Conservation (phyloP, 106 monocot genomes). For the Alisma plantagoaquatica region DNA sequence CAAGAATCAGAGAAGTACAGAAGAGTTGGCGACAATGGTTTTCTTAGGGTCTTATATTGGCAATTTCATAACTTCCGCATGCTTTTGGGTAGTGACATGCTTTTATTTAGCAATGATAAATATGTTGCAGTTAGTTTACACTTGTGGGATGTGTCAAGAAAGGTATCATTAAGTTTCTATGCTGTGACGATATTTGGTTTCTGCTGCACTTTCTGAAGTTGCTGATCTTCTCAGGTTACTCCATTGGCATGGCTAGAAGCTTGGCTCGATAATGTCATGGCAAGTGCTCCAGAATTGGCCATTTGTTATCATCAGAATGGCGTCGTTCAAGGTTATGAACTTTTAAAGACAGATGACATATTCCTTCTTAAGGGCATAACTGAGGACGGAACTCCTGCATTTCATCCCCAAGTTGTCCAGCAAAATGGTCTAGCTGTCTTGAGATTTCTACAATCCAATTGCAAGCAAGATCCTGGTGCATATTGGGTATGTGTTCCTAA, state of each 20-base stretch:
- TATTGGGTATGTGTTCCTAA: slow-evolving; percentile 87
- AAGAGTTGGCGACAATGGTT: slow-evolving; percentile 58
- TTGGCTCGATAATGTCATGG: slow-evolving; percentile 99
- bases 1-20: slow-evolving; percentile 69
- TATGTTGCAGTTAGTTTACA: slow-evolving; percentile 95
- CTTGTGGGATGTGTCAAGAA: slow-evolving; percentile 82
- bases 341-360: slow-evolving; percentile 94
- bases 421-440: slow-evolving; percentile 93
- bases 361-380: slow-evolving; percentile 91
- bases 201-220: no score
- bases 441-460: slow-evolving; percentile 90
- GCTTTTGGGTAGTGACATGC: slow-evolving; percentile 95
- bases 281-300: slow-evolving; percentile 90
- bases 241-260: slow-evolving; percentile 96
- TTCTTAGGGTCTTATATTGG: slow-evolving; percentile 81
- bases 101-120: slow-evolving; percentile 97
- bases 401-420: slow-evolving; percentile 97
- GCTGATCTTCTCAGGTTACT: slow-evolving; percentile 57
- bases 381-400: slow-evolving; percentile 90
- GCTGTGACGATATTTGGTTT: no score
- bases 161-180: slow-evolving; percentile 31
- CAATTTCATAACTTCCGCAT: slow-evolving; percentile 96
- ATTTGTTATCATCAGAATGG: slow-evolving; percentile 95
- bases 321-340: slow-evolving; percentile 98
- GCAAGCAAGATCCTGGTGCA: slow-evolving; percentile 98